Base-by-base conservation (phyloP, 2,329 filamentous ascomycete species). In the Chrysoporthe puriensis region DNA sequence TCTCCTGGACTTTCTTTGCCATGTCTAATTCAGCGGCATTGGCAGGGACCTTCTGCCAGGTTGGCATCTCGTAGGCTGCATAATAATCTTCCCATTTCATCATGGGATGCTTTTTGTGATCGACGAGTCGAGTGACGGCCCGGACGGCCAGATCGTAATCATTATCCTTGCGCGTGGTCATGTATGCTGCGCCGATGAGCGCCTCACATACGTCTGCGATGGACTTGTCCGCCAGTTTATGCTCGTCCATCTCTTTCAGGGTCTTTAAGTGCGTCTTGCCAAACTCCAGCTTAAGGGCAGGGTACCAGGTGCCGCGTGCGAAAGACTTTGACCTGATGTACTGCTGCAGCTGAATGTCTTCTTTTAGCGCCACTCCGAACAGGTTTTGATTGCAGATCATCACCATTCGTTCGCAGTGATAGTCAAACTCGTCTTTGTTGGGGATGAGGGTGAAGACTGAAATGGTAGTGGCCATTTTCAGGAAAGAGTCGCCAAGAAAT, bases 181-280 rank as follows among this genome's bases (percentile, higher is more conserved):
- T 78, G 63, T 90, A 89, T 0, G 94, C 91, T 2, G 95, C 96
- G 6, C 95, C 96, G 60, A 99, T 98, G 66, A 97, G 80, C 0
- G 96, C 95, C 76, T 98, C 96, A 69, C 93, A 97, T 0, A 98
- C 94, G 77, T 98, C 96, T 3, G 96, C 95, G 73, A 97, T 90
- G 0, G 91, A 91, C 81, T 99, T 99, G 78, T 97, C 92, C 0
- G 89, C 90, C 1, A 99, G 85, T 0, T 80, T 81, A 74, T 97
- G 94, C 11, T 80, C 84, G 6, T 81, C 77, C 36, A 80, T 81
- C 13, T 82, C 77, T 64, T 80, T 82, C 62, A 63, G 40, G 1
- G 66, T 70, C 69, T 83, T 86, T 57, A 82, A 80, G 81, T 69
- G 64, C 7, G 62, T 70, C 74, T 95, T 96, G 42, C 95, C 95